Evolutionary conservation across 2,329 filamentous ascomycete genomes (phyloP).

Genomic region (Xylaria polymorpha): DNA sequence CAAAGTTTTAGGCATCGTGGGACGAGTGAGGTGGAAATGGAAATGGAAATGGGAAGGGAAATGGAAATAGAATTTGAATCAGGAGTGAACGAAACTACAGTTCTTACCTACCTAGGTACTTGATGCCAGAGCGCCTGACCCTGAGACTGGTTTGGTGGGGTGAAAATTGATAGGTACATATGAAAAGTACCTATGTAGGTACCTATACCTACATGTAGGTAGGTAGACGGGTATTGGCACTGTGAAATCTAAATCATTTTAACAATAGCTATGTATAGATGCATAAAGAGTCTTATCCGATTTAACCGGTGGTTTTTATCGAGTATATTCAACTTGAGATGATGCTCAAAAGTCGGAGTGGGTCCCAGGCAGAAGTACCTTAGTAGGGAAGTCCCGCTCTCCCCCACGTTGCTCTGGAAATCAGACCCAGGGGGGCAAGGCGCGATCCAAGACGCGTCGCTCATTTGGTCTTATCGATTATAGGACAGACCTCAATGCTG

Average conservation of each 20-base stretch:
- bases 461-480: conserved; percentile 29
- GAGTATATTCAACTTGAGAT: background rate
- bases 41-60: background rate
- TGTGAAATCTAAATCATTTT: conserved; percentile 3
- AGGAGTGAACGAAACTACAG: background rate
- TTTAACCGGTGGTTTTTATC: background rate
- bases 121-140: background rate
- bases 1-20: conserved; percentile 77
- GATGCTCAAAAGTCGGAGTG: background rate
- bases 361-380: background rate
- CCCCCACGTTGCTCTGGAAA: conserved; percentile 45
- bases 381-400: too few species aligned
- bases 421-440: conserved; percentile 36
- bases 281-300: background rate
- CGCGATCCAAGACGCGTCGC: conserved; percentile 48
- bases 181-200: too few species aligned
- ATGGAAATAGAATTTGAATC: background rate
- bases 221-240: too few species aligned
- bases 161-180: conserved; percentile 29
- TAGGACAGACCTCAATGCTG: background rate
- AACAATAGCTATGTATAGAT: too few species aligned
- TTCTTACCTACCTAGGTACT: too few species aligned
- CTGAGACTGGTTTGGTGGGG: conserved; percentile 26
- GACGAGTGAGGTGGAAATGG: background rate
- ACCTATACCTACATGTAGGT: too few species aligned